These are phyloP conservation scores for Cryptosporidium bovis DNA, from an alignment of 169 alveolate genomes.

Conservation along the genomic window DNA sequence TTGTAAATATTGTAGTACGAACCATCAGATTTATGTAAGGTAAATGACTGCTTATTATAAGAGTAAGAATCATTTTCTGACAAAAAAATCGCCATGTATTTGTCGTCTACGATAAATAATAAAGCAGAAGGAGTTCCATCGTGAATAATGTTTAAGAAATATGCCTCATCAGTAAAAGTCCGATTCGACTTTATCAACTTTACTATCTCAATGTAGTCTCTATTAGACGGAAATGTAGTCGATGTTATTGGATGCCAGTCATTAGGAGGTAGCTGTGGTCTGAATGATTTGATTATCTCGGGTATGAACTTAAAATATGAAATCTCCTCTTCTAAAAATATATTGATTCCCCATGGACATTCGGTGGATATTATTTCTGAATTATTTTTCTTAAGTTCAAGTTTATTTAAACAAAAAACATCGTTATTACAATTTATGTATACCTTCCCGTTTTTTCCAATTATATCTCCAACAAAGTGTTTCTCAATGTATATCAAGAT, in stretches of 20 bases:
- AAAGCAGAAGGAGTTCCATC: conserved; percentile 59
- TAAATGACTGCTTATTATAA: not conserved
- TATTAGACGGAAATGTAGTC: conserved; percentile 31
- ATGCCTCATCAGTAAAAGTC: not conserved
- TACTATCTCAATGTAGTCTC: conserved; percentile 6
- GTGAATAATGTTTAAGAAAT: conserved; percentile 19
- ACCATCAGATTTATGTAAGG: conserved; percentile 36
- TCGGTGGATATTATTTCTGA: conserved; percentile 21
- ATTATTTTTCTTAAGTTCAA: conserved; percentile 30
- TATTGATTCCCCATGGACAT: conserved; percentile 61
- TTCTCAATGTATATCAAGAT: conserved; percentile 32
- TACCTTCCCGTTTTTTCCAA: conserved; percentile 46
- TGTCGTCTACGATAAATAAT: conserved; percentile 34
- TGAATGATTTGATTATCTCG: conserved; percentile 9
- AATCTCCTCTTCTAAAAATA: conserved; percentile 25
- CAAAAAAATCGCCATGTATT: conserved; percentile 31
- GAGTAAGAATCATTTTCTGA: conserved; percentile 49
- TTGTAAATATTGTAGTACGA: conserved; percentile 36
- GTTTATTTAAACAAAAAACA: conserved; percentile 29
- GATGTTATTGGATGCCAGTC: conserved; percentile 69
- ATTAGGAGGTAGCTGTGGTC: conserved; percentile 40
- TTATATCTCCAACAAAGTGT: conserved; percentile 52
- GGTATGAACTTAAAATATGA: conserved; percentile 27
- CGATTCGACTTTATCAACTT: conserved; percentile 10
- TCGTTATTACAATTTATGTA: conserved; percentile 17